A percentile compares a stretch with the other conserved stretches of the same genome.
Conservation (phyloP, 2,329 filamentous ascomycete species). For the Microsporum audouinii region DNA sequence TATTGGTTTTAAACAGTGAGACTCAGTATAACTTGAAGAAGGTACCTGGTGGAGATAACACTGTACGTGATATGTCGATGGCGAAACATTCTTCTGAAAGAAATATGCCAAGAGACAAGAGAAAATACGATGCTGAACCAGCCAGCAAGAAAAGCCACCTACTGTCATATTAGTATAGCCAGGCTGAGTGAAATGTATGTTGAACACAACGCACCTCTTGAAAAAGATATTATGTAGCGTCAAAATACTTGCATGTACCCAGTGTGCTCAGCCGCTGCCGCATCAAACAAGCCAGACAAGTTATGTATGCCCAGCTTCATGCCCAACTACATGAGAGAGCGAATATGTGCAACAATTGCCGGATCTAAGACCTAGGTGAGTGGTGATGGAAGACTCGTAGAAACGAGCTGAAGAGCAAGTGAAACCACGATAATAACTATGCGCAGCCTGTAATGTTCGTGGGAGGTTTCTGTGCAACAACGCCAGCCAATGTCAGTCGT, state of each 20-base stretch:
- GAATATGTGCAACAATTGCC: neutral
- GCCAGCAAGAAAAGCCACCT: neutral
- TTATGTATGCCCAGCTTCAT: neutral
- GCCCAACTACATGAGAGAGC: neutral
- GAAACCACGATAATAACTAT: neutral
- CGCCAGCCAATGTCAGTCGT: neutral
- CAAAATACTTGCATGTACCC: neutral
- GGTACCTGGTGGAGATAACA: neutral
- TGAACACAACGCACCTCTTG: neutral
- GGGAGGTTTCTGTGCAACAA: neutral
- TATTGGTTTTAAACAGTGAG: neutral
- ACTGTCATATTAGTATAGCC: neutral
- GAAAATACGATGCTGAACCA: neutral
- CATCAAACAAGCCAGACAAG: neutral
- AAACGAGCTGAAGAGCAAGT: conserved; percentile 1
- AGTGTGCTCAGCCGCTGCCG: neutral
- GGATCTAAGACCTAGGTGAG: neutral
- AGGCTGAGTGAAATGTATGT: neutral
- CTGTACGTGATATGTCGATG: neutral
- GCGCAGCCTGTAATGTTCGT: neutral
- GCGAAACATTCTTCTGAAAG: neutral
- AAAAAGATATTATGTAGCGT: neutral
- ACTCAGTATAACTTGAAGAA: neutral
- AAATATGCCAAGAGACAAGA: neutral
- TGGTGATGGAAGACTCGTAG: neutral